Conservation (phyloP, 2,329 filamentous ascomycete genomes). For the Stachybotrys chartarum region DNA sequence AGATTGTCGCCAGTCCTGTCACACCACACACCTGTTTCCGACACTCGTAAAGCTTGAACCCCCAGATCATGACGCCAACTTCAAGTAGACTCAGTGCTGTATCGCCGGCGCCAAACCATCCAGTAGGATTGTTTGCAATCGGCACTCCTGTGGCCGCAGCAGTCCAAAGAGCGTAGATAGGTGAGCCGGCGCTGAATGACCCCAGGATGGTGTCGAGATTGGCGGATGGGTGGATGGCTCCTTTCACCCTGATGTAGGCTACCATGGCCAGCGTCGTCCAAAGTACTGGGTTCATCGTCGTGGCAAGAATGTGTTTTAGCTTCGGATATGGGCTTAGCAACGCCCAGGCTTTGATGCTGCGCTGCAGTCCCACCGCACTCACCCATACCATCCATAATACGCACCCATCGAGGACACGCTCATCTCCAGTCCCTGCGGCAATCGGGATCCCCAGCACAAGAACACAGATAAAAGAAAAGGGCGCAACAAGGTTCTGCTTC, state of each 20-base stretch:
- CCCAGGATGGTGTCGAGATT: conserved; percentile 20
- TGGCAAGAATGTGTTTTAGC: conserved; percentile 24
- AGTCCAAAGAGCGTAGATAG: conserved; percentile 28
- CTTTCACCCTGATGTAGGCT: conserved; percentile 34
- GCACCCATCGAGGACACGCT: conserved; percentile 36
- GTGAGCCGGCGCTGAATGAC: conserved; percentile 24
- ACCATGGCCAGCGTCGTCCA: conserved; percentile 36
- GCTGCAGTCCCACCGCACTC: conserved; percentile 29
- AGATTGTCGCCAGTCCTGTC: conserved; percentile 30
- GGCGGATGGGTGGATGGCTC: conserved; percentile 16
- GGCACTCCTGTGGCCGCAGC: conserved; percentile 4
- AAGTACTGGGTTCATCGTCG: conserved; percentile 40
- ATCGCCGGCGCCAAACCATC: conserved; percentile 40
- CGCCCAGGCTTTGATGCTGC: conserved; percentile 19
- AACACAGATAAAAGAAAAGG: conserved; percentile 22
- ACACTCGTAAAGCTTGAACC: conserved; percentile 46
- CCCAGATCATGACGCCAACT: conserved; percentile 44
- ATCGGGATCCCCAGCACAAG: conserved; percentile 34
- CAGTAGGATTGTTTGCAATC: conserved; percentile 8
- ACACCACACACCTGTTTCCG: conserved; percentile 36
- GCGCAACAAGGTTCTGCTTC: conserved; percentile 13
- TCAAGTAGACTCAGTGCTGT: conserved; percentile 40
- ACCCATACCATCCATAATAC: conserved; percentile 44
- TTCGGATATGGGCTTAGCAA: conserved; percentile 4
- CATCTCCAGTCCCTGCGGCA: conserved; percentile 20